phyloP scores from a whole-genome alignment of 306 rosid genomes.

The Medicago truncatula region DNA sequence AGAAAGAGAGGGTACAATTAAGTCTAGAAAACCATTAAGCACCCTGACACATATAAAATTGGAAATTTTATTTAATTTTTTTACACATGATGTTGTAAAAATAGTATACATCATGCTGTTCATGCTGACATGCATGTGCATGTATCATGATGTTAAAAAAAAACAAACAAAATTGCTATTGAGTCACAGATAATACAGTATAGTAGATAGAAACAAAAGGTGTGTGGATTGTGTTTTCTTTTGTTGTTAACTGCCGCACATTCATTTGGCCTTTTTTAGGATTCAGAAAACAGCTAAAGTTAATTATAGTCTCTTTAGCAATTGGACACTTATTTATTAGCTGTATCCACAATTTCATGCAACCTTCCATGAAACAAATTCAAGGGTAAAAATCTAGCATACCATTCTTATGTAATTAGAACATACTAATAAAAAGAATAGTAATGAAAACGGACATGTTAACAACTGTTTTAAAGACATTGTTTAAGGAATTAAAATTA shows the following conservation, averaged over 20 bases:
- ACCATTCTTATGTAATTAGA: background rate
- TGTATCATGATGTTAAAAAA: slow-evolving; percentile 38
- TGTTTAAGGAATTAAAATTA: too few relatives aligned
- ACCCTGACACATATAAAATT: slow-evolving; percentile 45
- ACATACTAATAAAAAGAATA: too few relatives aligned
- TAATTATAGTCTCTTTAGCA: slow-evolving; percentile 45
- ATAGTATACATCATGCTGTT: slow-evolving; percentile 38
- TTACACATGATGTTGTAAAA: slow-evolving; percentile 26
- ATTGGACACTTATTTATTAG: slow-evolving; percentile 54
- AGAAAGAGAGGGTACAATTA: slow-evolving; percentile 27
- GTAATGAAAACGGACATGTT: too few relatives aligned
- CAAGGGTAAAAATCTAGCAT: background rate
- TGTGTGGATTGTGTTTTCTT: slow-evolving; percentile 30
- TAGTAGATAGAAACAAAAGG: slow-evolving; percentile 41
- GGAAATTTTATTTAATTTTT: background rate
- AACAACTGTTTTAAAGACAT: too few relatives aligned
- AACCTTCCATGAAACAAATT: slow-evolving; percentile 42
- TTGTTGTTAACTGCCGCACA: slow-evolving; percentile 43
- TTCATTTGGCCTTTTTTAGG: slow-evolving; percentile 58
- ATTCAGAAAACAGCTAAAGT: slow-evolving; percentile 48
- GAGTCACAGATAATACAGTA: slow-evolving; percentile 61
- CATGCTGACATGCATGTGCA: slow-evolving; percentile 46
- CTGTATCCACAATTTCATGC: slow-evolving; percentile 56
- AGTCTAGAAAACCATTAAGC: slow-evolving; percentile 49
- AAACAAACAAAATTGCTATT: slow-evolving; percentile 37